phyloP scores from a whole-genome alignment of 2,329 filamentous ascomycete genomes.

The Pseudocercospora pini-densiflorae region DNA sequence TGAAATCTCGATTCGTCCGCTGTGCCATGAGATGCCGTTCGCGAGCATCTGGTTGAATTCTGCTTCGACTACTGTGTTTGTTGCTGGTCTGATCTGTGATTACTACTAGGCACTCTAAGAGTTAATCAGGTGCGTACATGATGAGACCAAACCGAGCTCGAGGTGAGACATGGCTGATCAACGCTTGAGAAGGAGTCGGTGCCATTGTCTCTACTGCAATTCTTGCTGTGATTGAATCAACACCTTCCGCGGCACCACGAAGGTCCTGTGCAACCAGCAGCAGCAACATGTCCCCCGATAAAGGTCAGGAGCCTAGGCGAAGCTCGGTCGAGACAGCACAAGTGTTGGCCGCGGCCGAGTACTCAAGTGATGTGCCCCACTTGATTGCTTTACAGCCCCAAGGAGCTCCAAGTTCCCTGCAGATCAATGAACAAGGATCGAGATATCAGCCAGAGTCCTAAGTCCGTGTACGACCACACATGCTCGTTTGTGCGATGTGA shows the following conservation, averaged over 20 bases:
- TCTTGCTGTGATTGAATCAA: not conserved
- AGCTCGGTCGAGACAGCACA: too few relatives aligned
- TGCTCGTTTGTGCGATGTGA: too few relatives aligned
- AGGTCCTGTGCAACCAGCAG: too few relatives aligned
- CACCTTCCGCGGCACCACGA: too few relatives aligned
- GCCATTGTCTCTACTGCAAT: not conserved
- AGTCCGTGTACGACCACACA: too few relatives aligned
- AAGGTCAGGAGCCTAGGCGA: too few relatives aligned
- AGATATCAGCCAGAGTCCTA: not conserved
- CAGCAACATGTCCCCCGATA: too few relatives aligned
- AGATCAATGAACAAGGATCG: not conserved
- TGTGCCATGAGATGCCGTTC: constrained; percentile 12
- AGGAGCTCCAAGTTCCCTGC: not conserved
- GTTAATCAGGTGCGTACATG: too few relatives aligned
- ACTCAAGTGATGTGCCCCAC: too few relatives aligned
- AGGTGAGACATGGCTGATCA: constrained; percentile 17
- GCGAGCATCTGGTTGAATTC: constrained; percentile 18
- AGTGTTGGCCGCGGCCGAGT: not conserved
- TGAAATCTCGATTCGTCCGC: constrained; percentile 18
- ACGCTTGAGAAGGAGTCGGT: constrained; percentile 6
- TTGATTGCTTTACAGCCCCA: not conserved
- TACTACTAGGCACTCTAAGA: too few relatives aligned
- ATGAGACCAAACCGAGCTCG: constrained; percentile 21
- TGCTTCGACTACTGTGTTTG: constrained; percentile 21
- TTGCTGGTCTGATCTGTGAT: constrained; percentile 10